phyloP scores from a whole-genome alignment of 2,329 filamentous ascomycete species.

The Diplodia mutila region DNA sequence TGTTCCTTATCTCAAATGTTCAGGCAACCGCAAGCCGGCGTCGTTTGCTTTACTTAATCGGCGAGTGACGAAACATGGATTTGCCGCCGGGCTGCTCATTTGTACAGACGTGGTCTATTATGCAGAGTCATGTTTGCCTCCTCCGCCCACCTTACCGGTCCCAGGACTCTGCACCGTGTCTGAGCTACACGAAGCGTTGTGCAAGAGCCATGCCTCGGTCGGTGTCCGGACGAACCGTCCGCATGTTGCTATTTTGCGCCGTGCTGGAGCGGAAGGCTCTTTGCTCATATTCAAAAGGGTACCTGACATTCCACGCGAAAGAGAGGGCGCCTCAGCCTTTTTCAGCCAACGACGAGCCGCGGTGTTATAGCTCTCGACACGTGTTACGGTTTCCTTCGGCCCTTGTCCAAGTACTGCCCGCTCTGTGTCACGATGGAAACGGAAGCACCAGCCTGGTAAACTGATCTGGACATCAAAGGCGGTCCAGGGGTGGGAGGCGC shows the following conservation, averaged over 20 bases:
- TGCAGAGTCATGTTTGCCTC: constrained; percentile 17
- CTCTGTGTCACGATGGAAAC: background rate
- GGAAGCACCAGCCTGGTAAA: background rate
- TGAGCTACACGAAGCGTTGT: constrained; percentile 4
- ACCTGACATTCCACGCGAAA: background rate
- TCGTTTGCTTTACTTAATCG: constrained; percentile 19
- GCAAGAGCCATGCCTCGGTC: background rate
- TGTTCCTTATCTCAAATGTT: constrained; percentile 18
- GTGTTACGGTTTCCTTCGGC: constrained; percentile 15
- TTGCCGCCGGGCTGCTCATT: constrained; percentile 4
- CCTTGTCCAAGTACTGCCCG: constrained; percentile 16
- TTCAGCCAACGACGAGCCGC: background rate
- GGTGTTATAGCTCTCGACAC: constrained; percentile 13
- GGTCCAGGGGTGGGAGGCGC: background rate
- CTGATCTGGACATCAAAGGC: background rate
- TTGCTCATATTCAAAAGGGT: background rate
- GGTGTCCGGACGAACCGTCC: background rate
- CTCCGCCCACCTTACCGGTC: constrained; percentile 1
- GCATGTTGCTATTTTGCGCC: background rate
- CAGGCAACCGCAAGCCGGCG: constrained; percentile 11
- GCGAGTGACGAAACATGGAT: constrained; percentile 16
- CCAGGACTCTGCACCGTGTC: background rate
- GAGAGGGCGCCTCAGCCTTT: background rate
- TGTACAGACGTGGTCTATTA: constrained; percentile 10
- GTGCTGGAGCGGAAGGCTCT: background rate